Percentiles rank a stretch among this genome's conserved stretches.
These are phyloP conservation scores for Nigrograna mackinnonii DNA, from an alignment of 2,329 filamentous ascomycete species.

Conservation along the genomic window DNA sequence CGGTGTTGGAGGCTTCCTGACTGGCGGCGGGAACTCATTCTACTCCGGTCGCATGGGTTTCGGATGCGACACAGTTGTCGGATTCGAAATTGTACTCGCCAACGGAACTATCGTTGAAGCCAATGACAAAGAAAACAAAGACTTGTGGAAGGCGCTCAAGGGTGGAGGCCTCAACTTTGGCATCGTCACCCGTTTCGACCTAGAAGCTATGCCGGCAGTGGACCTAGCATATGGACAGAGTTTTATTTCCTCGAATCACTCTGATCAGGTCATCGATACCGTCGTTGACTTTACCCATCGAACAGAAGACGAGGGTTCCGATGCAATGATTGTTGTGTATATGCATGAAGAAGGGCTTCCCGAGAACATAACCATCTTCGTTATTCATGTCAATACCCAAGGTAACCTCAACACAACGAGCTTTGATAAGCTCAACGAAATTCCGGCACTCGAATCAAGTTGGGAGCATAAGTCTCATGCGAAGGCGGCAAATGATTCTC, in stretches of 20 bases:
- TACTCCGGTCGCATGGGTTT: not conserved
- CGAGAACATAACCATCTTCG: not conserved
- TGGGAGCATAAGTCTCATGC: not conserved
- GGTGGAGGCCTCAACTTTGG: not conserved
- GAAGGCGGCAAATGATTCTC: not conserved
- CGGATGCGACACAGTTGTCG: not conserved
- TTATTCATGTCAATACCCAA: not conserved
- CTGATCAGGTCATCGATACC: not conserved
- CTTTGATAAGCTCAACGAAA: not conserved
- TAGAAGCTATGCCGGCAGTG: not conserved
- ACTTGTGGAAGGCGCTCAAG: not conserved
- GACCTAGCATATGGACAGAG: not conserved
- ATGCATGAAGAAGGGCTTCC: not conserved
- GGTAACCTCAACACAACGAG: not conserved
- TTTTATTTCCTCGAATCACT: not conserved
- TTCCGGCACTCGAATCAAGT: not conserved
- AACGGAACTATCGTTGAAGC: not conserved
- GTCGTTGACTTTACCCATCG: not conserved
- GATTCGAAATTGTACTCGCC: not conserved
- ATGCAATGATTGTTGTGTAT: not conserved
- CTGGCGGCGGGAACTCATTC: not conserved
- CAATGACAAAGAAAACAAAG: not conserved
- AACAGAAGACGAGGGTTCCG: not conserved
- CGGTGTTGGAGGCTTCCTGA: not conserved
- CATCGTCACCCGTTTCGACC: not conserved